phyloP scores from a whole-genome alignment of 352 stramenopile genomes.

The Pythium grandisporangium region DNA sequence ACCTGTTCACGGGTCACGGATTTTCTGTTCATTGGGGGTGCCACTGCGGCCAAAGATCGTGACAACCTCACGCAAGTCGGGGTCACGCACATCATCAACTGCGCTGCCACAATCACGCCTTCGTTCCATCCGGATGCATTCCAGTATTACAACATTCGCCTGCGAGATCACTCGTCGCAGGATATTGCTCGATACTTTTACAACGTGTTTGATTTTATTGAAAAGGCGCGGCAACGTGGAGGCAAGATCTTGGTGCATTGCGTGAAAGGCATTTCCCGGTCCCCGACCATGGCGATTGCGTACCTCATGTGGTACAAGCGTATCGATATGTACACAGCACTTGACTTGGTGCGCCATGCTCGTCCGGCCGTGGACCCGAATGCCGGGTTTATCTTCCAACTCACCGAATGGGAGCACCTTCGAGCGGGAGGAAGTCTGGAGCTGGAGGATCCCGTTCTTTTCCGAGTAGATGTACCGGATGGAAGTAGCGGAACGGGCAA shows the following conservation, averaged over 20 bases:
- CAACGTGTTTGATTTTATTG: slow-evolving; percentile 86
- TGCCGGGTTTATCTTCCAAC: slow-evolving; percentile 83
- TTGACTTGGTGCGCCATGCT: slow-evolving; percentile 70
- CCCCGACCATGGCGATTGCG: slow-evolving; percentile 81
- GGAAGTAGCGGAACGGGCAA: slow-evolving; percentile 25
- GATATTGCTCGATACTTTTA: slow-evolving; percentile 84
- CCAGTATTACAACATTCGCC: slow-evolving; percentile 75
- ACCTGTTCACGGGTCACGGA: slow-evolving; percentile 78
- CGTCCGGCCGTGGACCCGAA: slow-evolving; percentile 79
- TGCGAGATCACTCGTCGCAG: slow-evolving; percentile 84
- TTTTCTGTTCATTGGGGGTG: slow-evolving; percentile 84
- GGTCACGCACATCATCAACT: slow-evolving; percentile 89
- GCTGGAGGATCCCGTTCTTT: slow-evolving; percentile 47
- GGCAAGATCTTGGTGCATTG: slow-evolving; percentile 84
- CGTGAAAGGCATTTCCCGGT: slow-evolving; percentile 84
- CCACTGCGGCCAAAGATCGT: slow-evolving; percentile 69
- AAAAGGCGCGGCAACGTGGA: slow-evolving; percentile 47
- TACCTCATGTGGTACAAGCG: slow-evolving; percentile 87
- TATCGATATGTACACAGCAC: slow-evolving; percentile 69
- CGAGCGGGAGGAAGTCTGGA: slow-evolving; percentile 36
- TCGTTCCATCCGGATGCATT: slow-evolving; percentile 75
- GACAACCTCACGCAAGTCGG: slow-evolving; percentile 49
- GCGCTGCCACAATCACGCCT: slow-evolving; percentile 63
- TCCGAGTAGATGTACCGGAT: slow-evolving; percentile 55
- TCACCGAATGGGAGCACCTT: slow-evolving; percentile 82